Evolutionary conservation across 768 basidiomycete genomes (phyloP), one percentile per base, ranked within the genome.

Genomic region (Rubroboletus satanas): DNA sequence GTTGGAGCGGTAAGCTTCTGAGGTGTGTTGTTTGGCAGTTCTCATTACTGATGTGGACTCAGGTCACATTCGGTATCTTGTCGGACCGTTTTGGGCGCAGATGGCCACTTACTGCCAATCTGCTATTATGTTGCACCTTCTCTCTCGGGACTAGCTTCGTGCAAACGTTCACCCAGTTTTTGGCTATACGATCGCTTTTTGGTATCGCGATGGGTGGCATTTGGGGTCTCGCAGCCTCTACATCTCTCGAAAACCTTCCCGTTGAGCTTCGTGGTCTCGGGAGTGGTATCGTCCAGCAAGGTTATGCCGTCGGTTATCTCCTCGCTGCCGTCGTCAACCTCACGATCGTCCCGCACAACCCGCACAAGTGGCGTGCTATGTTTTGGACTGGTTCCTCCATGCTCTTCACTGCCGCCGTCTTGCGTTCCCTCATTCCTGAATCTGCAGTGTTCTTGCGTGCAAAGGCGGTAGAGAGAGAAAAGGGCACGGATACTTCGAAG

Each of bases 31-130:
- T 66, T 51, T 50, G 17, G 28, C 28, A 9, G 0, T 28, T 23
- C 29, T 50, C 21, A 41, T 10, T 38, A 36, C 43, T 45, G 31
- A 52, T 26, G 29, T 32, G 17, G 29, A 42, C 51, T 4, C n/a
- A 74, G 74, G 45, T 91, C 45, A 70, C 92, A 58, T 94, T 97
- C 61, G 93, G 93, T 45, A 68, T 93, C 46, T 59, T 87, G 28
- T 90, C 88, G 3, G 96, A 97, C 69, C 83, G 95, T 4, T 97
- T 76, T 69, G 95, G 95, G 0, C 81, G 94, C 44, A 95, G 94
- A 77, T 98, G 92, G 93, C 93, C 94, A 2, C 78, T 95, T 9
- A 83, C 95, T 18, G 57, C 63, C 63, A 94, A 94, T 66, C 75
- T 95, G 18, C 51, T 92, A 33, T 67, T 93, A 45, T 82, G 93